phyloP scores from a whole-genome alignment of 1,139 yeast species.

The Geotrichum aggregatum region DNA sequence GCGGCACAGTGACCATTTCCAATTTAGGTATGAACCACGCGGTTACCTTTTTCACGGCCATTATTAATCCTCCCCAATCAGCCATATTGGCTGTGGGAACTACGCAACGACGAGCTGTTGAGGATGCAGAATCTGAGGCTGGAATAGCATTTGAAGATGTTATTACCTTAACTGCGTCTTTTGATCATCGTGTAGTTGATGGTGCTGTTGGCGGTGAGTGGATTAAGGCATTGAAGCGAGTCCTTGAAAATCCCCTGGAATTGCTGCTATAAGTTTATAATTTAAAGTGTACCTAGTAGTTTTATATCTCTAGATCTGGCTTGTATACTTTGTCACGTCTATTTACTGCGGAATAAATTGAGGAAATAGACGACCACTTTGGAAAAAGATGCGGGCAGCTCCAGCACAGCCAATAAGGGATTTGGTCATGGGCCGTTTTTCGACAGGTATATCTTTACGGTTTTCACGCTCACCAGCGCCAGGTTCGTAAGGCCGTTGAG shows the following conservation, averaged over 20 bases:
- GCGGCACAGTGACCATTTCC: constrained; percentile 97
- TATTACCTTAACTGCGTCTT: constrained; percentile 89
- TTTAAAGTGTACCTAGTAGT: no score
- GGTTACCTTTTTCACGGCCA: constrained; percentile 86
- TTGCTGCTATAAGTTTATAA: constrained; percentile 61
- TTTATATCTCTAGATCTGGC: background rate
- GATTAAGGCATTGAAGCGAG: constrained; percentile 86
- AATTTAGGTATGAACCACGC: constrained; percentile 98
- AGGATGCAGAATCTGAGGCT: constrained; percentile 82
- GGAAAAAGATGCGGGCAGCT: constrained; percentile 67
- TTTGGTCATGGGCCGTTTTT: constrained; percentile 45
- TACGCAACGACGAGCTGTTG: constrained; percentile 85
- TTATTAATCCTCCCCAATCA: constrained; percentile 96
- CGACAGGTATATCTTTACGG: constrained; percentile 37
- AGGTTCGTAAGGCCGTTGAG: constrained; percentile 50
- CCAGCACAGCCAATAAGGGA: constrained; percentile 62
- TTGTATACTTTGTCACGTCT: no score
- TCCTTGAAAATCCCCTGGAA: constrained; percentile 94
- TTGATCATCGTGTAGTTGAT: constrained; percentile 95
- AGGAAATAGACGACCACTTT: constrained; percentile 52
- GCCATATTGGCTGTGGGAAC: constrained; percentile 94
- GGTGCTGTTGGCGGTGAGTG: constrained; percentile 98
- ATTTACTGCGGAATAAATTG: background rate
- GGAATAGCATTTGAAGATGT: constrained; percentile 91
- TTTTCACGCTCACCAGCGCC: constrained; percentile 48